Base-by-base conservation (phyloP, 495 filamentous ascomycete genomes). In the Sporormia fimetaria region DNA sequence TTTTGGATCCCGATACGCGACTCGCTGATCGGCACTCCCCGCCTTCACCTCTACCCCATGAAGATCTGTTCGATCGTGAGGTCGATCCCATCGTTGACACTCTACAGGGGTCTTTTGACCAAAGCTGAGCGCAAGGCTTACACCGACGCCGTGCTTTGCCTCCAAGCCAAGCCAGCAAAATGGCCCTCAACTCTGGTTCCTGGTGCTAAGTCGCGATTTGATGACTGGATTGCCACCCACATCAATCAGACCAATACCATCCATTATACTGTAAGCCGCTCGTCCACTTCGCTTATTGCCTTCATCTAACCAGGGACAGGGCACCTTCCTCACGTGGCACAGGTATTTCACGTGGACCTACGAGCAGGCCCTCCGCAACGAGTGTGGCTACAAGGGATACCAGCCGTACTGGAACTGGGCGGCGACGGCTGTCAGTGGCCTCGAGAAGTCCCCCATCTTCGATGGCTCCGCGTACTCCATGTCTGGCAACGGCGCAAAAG, bases 371-470 rank as follows among this genome's bases (percentile, higher is more conserved):
- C 36, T 52, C 55, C 59, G 21, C 62, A 55, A 14, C 54, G 64
- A 40, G 63, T 64, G 27, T 52, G 51, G 15, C 49, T 52, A 32
- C 37, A 50, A 23, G 24, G 9, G 18, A 55, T 61, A 52, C 51
- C 56, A 27, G 26, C 40, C 51, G 3, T 80, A 78, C 61, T 81
- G 77, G 76, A 67, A 81, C 63, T 85, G 79, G 79, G 57, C 63
- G 9, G 60, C 68, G 21, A 67, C 67, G 26, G 63, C 66, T 20
- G 17, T 46, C 6, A 46, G 37, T 1, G 59, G 62, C 42, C 67
- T 78, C 11, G 63, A 64, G 21, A 62, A 61, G 21, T 81, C 75
- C n/a, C 66, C 71, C 21, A 63, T 83, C 40, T 81, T 81, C 47
- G 73, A 82, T 42, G 75, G 78, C 21, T 71, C 66, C 44, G 65